Base-by-base conservation (phyloP, 805 yeast genomes). In the Torulaspora gathmanii region DNA sequence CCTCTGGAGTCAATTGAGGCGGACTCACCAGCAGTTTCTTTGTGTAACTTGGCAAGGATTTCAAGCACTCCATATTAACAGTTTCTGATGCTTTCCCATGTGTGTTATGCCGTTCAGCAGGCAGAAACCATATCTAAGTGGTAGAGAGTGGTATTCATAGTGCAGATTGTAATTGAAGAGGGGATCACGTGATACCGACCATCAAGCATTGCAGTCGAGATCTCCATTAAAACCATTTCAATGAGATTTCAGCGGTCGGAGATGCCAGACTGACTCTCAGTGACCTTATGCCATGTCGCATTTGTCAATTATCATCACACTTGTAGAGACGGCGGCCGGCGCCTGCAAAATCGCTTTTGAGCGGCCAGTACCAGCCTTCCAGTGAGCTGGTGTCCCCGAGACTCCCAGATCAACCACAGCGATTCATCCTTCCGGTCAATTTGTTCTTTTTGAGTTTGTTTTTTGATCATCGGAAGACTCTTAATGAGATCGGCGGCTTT, bases 1-100 rank as follows among this genome's bases (percentile, higher is more conserved):
- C 95, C 4, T 64, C 63, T 0, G 88, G 79, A 0, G 80, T 73
- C 45, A 90, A 71, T 30, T 71, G 69, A 8, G 83, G 82, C 0
- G 91, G 87, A 23, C 71, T 72, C 15, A 64, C 60, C 29, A 86
- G 63, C 33, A 89, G 71, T 44, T 81, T 75, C 66, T 82, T 82
- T 50, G 88, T 78, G 63, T 73, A 82, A 4, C 31, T 13, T 4
- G 52, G 49, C 11, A 60, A 19, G 25, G n/a, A 19, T 22, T 31
- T 31, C 10, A 6, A 22, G 3, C 22, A 16, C 30, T 23, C 36
- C 42, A 39, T 39, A 11, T 15, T n/a, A 26, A 5, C 16, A 35
- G 6, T 19, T 35, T 7, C 17, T 23, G 1, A 23, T 12, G 23
- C 36, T 19, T 11, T 13, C 22, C 10, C 20, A 11, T 3, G n/a